Base-by-base conservation (phyloP, 768 basidiomycete species). In the Lepiota venenata region DNA sequence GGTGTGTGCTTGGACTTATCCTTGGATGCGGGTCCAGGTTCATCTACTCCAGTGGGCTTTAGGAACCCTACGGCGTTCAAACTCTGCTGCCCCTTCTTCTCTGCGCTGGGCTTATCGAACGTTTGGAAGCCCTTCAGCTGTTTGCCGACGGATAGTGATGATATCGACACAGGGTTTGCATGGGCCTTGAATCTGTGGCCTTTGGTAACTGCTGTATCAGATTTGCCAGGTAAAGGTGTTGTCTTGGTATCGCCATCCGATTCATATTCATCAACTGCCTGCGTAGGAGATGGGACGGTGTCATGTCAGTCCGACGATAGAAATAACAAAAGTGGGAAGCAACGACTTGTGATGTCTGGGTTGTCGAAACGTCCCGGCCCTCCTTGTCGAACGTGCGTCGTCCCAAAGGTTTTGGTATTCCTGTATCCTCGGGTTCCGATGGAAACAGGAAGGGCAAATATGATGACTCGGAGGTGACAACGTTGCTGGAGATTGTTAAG, bases 1-100 rank as follows among this genome's bases (percentile, higher is more conserved):
- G 32, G 37, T 32, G 32, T 32, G 32, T 7, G 32, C 18, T 56
- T 61, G 32, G 48, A 2, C 10, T 38, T 50, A 25, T n/a, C 21
- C 50, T 37, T 22, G 40, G 25, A 22, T 39, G 40, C 11, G 39
- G 55, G 41, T 12, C 36, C 49, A 32, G 76, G 79, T 40, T 73
- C 80, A 55, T 84, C 82, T 15, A 85, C 74, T 27, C 82, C 83
- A 42, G 74, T 69, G 32, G 84, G 84, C 60, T 82, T 84, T 56
- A 83, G 58, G 65, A 84, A 84, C 8, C 62, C 59, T 35, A 50
- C 50, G 22, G 66, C 44, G 42, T 45, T 48, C 25, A 52, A 10
- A 20, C 56, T 53, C 18, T 15, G 59, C 35, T 12, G 61, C 5
- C 15, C 44, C 22, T 32, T 8, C 32, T 32, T 32, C 32, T 9